Conservation (phyloP, 1,284 basidiomycete genomes). For the Melampsora larici-populina region DNA sequence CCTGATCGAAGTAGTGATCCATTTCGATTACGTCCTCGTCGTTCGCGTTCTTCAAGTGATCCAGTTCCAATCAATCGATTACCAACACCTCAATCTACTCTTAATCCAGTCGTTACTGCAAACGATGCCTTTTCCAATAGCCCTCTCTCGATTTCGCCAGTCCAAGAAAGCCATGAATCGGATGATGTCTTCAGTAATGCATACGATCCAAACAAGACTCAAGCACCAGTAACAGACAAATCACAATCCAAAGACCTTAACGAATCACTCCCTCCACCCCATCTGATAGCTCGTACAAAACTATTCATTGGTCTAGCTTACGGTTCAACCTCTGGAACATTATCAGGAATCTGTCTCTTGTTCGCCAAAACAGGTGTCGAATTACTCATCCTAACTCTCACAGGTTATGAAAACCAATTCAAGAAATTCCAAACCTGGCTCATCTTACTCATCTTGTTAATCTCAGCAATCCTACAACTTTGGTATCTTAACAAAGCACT, state of each 20-base stretch:
- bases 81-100: too few species aligned
- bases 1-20: too few species aligned
- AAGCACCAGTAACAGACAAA: constrained; percentile 23
- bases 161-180: not conserved
- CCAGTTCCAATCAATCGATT: too few species aligned
- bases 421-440: constrained; percentile 77
- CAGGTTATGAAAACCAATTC: constrained; percentile 77
- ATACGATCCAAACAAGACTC: constrained; percentile 44
- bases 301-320: constrained; percentile 78
- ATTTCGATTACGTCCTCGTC: too few species aligned
- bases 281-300: constrained; percentile 57
- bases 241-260: constrained; percentile 28
- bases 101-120: too few species aligned
- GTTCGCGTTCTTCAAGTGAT: too few species aligned
- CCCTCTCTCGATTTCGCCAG: not conserved
- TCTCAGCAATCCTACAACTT: constrained; percentile 65
- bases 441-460: constrained; percentile 66
- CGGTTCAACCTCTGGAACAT: constrained; percentile 82
- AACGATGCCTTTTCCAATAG: not conserved
- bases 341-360: constrained; percentile 86
- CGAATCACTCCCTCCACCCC: constrained; percentile 20
- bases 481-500: constrained; percentile 92
- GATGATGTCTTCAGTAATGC: constrained; percentile 54
- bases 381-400: constrained; percentile 74
- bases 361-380: constrained; percentile 94